Base-by-base conservation (phyloP, 495 filamentous ascomycete genomes). In the Umbilicaria muhlenbergii region DNA sequence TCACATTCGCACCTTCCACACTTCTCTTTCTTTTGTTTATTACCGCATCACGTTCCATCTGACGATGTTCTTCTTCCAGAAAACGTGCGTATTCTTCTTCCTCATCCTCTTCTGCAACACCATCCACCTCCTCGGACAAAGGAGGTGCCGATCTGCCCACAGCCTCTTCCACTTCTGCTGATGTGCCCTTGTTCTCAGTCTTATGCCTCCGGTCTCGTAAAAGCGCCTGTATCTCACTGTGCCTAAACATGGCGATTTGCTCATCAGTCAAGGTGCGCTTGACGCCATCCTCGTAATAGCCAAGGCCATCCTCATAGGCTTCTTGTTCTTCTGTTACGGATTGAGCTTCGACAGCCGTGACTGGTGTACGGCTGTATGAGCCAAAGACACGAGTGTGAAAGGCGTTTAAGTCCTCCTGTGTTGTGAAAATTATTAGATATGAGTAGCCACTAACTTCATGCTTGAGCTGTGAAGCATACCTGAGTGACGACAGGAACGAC, bases 211-310 rank as follows among this genome's bases (percentile, higher is more conserved):
- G 60, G 45, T 67, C 67, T 10, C 80, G 73, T 3, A 85, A 61
- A 14, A 94, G 61, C 7, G 68, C 54, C 53, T 93, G 77, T 36
- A 96, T 72, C 62, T 98, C 91, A 12, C 80, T 91, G 56, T 91
- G 82, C 45, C 91, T 69, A 56, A 96, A 94, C 34, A 94, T 91
- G 14, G 70, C 76, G 36, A 95, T 84, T 61, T 98, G 82, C 44
- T 84, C 83, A 58, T 94, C 84, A 2, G 92, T 96, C 40, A 98
- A 65, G 6, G 87, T 94, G 5, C 92, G 78, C 58, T 93, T 93
- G 42, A 77, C 75, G 12, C 92, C 89, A 50, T 96, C 88, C 5
- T 72, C 65, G 55, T 95, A 98, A 59, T 86, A 91, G 17, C 88
- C 92, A 11, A 94, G 70, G 7, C 67, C 80, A 50, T 91, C 81